Percentiles rank a stretch among this genome's conserved stretches.
Evolutionary conservation across 306 rosid genomes (phyloP).

Genomic region (Hippophae gyantsensis): DNA sequence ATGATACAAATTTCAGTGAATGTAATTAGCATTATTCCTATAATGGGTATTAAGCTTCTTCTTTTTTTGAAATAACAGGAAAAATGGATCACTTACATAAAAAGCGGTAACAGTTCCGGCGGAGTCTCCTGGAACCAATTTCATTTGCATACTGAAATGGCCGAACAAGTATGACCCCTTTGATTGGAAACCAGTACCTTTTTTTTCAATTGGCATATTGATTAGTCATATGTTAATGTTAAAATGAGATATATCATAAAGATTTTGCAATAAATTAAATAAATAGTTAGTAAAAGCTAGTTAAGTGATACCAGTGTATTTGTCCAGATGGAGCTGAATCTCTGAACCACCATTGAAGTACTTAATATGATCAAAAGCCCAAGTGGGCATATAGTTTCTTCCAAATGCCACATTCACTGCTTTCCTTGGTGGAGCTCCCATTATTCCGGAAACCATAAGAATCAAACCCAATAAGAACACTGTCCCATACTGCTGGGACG

Average conservation of each 20-base stretch:
- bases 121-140: slow-evolving; percentile 71
- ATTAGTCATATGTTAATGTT: neutral
- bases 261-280: no score
- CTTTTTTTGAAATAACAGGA: no score
- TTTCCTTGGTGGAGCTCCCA: slow-evolving; percentile 28
- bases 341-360: slow-evolving; percentile 55
- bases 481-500: slow-evolving; percentile 2
- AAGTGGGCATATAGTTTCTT: slow-evolving; percentile 59
- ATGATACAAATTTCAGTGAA: no score
- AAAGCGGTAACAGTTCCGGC: slow-evolving; percentile 90
- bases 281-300: neutral
- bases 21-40: no score
- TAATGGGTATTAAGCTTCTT: no score
- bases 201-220: neutral
- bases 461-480: neutral
- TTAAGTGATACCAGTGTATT: slow-evolving; percentile 47
- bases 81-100: slow-evolving; percentile 31
- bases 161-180: slow-evolving; percentile 81
- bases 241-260: neutral
- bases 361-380: slow-evolving; percentile 87
- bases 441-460: slow-evolving; percentile 2
- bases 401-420: slow-evolving; percentile 55
- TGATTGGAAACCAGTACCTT: slow-evolving; percentile 87
- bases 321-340: slow-evolving; percentile 60
- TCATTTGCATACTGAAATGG: slow-evolving; percentile 74